Evolutionary conservation across 805 yeast genomes (phyloP).

Genomic region (Blastobotrys terrestris): DNA sequence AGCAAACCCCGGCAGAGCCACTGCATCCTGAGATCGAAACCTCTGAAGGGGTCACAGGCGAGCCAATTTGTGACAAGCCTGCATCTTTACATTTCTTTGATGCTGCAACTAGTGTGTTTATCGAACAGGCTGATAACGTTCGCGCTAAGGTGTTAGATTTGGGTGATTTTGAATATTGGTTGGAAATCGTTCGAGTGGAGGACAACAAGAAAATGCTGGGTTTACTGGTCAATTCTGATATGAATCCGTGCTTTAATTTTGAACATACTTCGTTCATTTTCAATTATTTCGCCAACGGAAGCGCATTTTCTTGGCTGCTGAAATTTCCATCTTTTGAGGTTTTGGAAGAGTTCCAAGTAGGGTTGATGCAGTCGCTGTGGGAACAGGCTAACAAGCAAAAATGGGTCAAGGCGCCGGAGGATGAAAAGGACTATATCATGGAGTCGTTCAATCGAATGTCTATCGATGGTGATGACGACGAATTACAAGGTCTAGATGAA

Average conservation of each 20-base stretch:
- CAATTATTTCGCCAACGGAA: conserved; percentile 41
- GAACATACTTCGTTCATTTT: conserved; percentile 57
- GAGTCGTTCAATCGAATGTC: conserved; percentile 45
- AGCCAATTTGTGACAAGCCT: conserved; percentile 5
- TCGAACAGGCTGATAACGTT: conserved; percentile 34
- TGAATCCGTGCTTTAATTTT: conserved; percentile 63
- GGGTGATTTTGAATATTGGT: conserved; percentile 47
- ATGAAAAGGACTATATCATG: conserved; percentile 50
- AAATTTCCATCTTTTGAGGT: conserved; percentile 41
- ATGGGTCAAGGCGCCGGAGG: conserved; percentile 40
- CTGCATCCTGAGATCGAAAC: no score
- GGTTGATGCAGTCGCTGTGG: conserved; percentile 51
- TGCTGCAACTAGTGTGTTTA: conserved; percentile 43
- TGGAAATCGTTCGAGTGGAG: conserved; percentile 44
- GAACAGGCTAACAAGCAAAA: conserved; percentile 47
- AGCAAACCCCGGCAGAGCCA: no score
- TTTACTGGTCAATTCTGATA: conserved; percentile 38
- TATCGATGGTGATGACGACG: conserved; percentile 31
- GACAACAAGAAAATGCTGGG: conserved; percentile 33
- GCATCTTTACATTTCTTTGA: conserved; percentile 56
- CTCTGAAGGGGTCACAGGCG: conserved; percentile 2
- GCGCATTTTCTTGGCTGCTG: conserved; percentile 56
- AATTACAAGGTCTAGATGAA: conserved; percentile 35
- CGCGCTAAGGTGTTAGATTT: conserved; percentile 38
- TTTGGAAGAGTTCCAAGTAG: conserved; percentile 47